These are phyloP conservation scores for Xenoacremonium recifei DNA, from an alignment of 2,329 filamentous ascomycete genomes.

Conservation along the genomic window DNA sequence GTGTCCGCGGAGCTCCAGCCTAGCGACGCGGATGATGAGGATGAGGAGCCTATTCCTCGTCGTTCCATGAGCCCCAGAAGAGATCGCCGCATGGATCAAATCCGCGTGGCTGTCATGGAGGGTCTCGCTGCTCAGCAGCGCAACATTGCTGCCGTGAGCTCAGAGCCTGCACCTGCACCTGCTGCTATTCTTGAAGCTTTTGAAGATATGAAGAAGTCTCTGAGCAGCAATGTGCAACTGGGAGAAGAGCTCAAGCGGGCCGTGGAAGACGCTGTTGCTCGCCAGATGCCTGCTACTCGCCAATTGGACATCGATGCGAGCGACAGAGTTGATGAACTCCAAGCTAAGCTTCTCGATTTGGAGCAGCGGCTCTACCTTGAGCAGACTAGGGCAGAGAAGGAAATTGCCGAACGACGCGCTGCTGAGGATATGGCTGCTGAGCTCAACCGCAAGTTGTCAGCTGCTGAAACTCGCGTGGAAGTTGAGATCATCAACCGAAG, in stretches of 20 bases:
- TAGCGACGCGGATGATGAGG: slow-evolving; percentile 94
- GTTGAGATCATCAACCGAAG: slow-evolving; percentile 61
- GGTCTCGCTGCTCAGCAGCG: slow-evolving; percentile 62
- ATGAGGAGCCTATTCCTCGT: slow-evolving; percentile 66
- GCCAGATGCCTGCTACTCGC: slow-evolving; percentile 52
- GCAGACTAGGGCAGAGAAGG: slow-evolving; percentile 48
- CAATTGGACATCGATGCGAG: slow-evolving; percentile 51
- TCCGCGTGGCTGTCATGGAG: slow-evolving; percentile 71
- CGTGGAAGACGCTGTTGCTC: slow-evolving; percentile 62
- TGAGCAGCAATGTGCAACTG: slow-evolving; percentile 21
- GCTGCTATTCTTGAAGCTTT: slow-evolving; percentile 65
- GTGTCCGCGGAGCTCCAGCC: slow-evolving; percentile 68
- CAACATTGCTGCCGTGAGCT: slow-evolving; percentile 31
- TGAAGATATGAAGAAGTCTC: slow-evolving; percentile 57
- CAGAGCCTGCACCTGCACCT: slow-evolving; percentile 14
- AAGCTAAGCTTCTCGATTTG: slow-evolving; percentile 58
- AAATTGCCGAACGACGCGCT: slow-evolving; percentile 46
- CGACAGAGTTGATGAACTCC: slow-evolving; percentile 56
- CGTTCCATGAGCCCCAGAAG: slow-evolving; percentile 75
- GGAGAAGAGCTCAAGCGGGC: slow-evolving; percentile 58
- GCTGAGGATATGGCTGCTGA: slow-evolving; percentile 55
- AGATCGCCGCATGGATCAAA: slow-evolving; percentile 80
- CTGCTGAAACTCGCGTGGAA: slow-evolving; percentile 58
- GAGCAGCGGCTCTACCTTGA: slow-evolving; percentile 54
- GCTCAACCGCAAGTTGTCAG: slow-evolving; percentile 52